Conservation (phyloP, 345 rosid species). For the Salix purpurea region DNA sequence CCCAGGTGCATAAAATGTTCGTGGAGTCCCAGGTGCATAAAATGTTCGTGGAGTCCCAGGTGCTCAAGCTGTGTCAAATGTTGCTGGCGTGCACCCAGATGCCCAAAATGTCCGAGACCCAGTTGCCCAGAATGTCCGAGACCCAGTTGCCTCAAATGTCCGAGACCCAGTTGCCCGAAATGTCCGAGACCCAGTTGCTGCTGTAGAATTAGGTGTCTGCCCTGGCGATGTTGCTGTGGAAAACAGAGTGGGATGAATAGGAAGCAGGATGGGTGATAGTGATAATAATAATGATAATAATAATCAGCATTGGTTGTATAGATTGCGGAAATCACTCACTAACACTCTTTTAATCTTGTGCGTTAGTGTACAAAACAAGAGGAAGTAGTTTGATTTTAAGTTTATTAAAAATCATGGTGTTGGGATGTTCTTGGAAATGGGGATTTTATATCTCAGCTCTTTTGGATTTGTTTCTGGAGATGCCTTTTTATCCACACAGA, state of each 20-base stretch:
- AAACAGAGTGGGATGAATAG: constrained; percentile 16
- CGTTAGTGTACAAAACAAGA: constrained; percentile 28
- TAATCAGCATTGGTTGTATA: constrained; percentile 25
- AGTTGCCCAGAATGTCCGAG: too few species aligned
- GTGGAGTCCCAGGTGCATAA: constrained; percentile 32
- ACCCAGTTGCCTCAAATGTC: constrained; percentile 13
- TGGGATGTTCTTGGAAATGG: constrained; percentile 19
- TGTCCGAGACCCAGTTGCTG: constrained; percentile 6
- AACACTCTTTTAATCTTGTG: constrained; percentile 23
- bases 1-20: constrained; percentile 28
- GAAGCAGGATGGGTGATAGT: constrained; percentile 29
- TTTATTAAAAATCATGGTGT: constrained; percentile 2
- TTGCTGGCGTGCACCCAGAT: not conserved
- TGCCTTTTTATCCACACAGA: too few species aligned
- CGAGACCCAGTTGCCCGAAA: not conserved
- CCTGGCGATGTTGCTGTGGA: constrained; percentile 42
- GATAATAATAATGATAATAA: constrained; percentile 1
- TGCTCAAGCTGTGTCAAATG: constrained; percentile 34
- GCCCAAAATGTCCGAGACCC: too few species aligned
- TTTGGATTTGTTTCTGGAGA: not conserved
- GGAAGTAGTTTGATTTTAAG: constrained; percentile 18
- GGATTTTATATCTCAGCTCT: not conserved
- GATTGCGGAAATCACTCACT: constrained; percentile 31
- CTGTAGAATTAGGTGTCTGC: constrained; percentile 20
- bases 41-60: constrained; percentile 29